Evolutionary conservation across 495 filamentous ascomycete species (phyloP), one percentile per base, ranked within the genome.

Genomic region (Aspergillus leporis): DNA sequence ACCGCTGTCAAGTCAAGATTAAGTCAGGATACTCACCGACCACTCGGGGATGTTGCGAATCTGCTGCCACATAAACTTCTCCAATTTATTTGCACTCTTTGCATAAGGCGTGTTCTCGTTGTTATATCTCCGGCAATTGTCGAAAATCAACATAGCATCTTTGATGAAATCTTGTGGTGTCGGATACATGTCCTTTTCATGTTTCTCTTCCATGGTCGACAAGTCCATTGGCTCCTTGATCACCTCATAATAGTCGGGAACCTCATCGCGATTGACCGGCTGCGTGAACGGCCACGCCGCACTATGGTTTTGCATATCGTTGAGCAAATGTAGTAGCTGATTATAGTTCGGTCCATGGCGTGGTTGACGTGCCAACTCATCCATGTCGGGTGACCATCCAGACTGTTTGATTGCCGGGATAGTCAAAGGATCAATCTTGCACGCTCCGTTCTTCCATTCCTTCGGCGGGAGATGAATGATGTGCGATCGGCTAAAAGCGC

Each of bases 171-270:
- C 94, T 65, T 98, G 93, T 8, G 93, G 92, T 0, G 85, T 91
- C 9, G 85, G 84, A 67, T 98, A 98, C 68, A 90, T 84, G 71
- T 98, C 95, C 48, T 91, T 91, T 65, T 98, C 93, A 52, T 95
- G 88, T 74, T 96, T 95, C 59, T 85, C 85, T 70, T 98, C 94
- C 95, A 98, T 98, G 10, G 93, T 97, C 28, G 82, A 85, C 41
- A 98, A 78, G 70, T 98, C 94, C 94, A 98, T 98, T 13, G 94
- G 95, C 73, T 97, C 91, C 70, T 92, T 90, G 78, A 98, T 98
- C 40, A 98, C 93, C 62, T 96, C 91, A 78, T 98, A 98, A 77
- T 98, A 98, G 69, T 98, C 95, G 1, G 87, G 84, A 0, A 98
- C 94, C 61, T 98, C 94, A 59, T 98, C 94, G 58, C 87, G 86